Conservation (phyloP, 2,329 filamentous ascomycete genomes). For the Fusarium irregulare region DNA sequence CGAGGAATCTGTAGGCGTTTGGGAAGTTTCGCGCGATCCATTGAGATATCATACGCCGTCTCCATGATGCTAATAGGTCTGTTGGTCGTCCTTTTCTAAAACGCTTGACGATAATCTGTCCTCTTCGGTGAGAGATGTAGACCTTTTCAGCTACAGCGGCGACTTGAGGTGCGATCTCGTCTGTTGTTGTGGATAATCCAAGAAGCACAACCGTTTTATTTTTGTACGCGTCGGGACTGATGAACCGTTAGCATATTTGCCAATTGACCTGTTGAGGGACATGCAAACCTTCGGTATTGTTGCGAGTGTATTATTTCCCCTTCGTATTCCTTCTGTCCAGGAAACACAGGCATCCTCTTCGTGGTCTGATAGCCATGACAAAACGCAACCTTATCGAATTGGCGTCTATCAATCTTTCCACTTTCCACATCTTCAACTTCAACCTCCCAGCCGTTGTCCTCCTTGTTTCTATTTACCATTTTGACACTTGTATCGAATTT, state of each 20-base stretch:
- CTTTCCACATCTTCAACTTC: constrained; percentile 8
- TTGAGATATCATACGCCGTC: constrained; percentile 15
- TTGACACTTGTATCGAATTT: constrained; percentile 12
- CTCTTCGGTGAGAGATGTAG: constrained; percentile 24
- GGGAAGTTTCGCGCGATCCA: constrained; percentile 21
- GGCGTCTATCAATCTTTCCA: not conserved
- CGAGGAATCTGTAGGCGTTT: not conserved
- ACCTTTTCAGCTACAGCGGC: constrained; percentile 9
- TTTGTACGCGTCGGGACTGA: not conserved
- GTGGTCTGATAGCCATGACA: constrained; percentile 27
- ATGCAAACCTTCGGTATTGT: constrained; percentile 16
- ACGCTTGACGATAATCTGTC: constrained; percentile 13
- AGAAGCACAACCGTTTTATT: constrained; percentile 19
- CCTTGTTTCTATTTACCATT: not conserved
- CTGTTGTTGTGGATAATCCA: constrained; percentile 15
- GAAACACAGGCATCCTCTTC: constrained; percentile 17
- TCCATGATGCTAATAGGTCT: constrained; percentile 17
- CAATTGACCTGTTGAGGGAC: fast-evolving
- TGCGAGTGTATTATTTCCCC: constrained; percentile 23
- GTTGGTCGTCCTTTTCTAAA: constrained; percentile 15
- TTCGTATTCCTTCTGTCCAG: not conserved
- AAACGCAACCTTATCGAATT: constrained; percentile 28
- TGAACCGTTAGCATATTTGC: fast-evolving
- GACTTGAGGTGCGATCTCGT: constrained; percentile 12
- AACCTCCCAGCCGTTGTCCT: constrained; percentile 5